Base-by-base conservation (phyloP, 768 basidiomycete species). In the Suillus luteus region DNA sequence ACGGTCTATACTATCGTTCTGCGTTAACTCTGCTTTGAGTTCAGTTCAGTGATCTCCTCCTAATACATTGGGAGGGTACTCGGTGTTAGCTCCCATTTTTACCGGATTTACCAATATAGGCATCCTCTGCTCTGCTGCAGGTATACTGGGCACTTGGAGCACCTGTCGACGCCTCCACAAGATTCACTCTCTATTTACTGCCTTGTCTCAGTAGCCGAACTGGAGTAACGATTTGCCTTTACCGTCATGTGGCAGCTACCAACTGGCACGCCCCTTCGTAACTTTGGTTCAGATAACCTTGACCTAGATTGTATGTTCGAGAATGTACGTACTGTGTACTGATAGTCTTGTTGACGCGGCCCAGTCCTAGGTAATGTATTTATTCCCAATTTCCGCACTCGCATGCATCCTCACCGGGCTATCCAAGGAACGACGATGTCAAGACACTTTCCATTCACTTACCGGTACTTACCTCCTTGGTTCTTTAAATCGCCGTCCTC, bases 31-130 rank as follows among this genome's bases (percentile, higher is more conserved):
- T 58, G 41, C 40, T 31, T 27, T 41, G 3, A 31, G 31, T 31
- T 31, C 31, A 24, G 38, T 27, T 7, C n/a, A 19, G 57, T 58
- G 17, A 17, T 58, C 17, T 58, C 19, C 57, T 15, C 6, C 24
- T 58, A 27, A 27, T 49, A 15, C 24, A 17, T 24, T 7, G 49
- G 17, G 22, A 24, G 15, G 38, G 38, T 19, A 41, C 40, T 38
- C 10, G 17, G 27, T 15, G 35, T 38, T 19, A 58, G 57, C 17
- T 40, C 22, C 27, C 11, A 10, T 3, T 57, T 40, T 22, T 19
- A 59, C 41, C 54, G 57, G 61, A 70, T 71, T 62, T 66, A 59
- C 71, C 72, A 62, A 27, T 72, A 70, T 70, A 65, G 55, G 72
- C 31, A 15, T 58, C 44, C 72, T 72, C 67, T 54, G 67, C 38